phyloP scores from a whole-genome alignment of 179 eudicot species.

The Beta lomatogona region DNA sequence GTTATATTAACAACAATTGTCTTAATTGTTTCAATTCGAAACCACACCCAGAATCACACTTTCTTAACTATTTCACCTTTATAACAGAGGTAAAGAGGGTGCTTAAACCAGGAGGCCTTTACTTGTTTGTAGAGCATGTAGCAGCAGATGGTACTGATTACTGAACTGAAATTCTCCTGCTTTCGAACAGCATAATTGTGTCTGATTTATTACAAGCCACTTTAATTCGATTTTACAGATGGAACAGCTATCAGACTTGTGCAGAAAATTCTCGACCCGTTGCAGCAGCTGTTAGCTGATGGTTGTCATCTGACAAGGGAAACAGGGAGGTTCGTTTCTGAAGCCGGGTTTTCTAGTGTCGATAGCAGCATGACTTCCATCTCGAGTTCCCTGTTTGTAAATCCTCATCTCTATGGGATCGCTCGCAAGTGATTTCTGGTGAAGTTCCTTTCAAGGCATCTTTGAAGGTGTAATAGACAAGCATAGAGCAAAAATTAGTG shows the following conservation, averaged over 20 bases:
- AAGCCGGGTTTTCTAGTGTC: constrained; percentile 77
- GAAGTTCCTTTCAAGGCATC: not conserved
- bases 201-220: not conserved
- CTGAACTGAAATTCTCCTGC: not conserved
- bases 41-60: not conserved
- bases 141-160: constrained; percentile 83
- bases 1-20: not conserved
- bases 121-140: constrained; percentile 94
- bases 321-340: constrained; percentile 52
- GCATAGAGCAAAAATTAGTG: constrained; percentile 8
- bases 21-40: not conserved
- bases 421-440: constrained; percentile 55
- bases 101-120: constrained; percentile 85
- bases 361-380: constrained; percentile 43
- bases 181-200: not conserved
- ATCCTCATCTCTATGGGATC: constrained; percentile 75
- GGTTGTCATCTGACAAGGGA: constrained; percentile 87
- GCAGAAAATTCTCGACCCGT: constrained; percentile 70
- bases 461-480: constrained; percentile 1
- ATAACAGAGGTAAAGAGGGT: constrained; percentile 83
- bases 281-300: constrained; percentile 74
- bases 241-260: constrained; percentile 58
- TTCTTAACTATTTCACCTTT: not conserved
- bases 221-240: constrained; percentile 42
- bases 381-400: constrained; percentile 54